Evolutionary conservation across 75 land plant genomes (phyloP), one percentile per base, ranked within the genome.

Genomic region (Gnetum montanum): DNA sequence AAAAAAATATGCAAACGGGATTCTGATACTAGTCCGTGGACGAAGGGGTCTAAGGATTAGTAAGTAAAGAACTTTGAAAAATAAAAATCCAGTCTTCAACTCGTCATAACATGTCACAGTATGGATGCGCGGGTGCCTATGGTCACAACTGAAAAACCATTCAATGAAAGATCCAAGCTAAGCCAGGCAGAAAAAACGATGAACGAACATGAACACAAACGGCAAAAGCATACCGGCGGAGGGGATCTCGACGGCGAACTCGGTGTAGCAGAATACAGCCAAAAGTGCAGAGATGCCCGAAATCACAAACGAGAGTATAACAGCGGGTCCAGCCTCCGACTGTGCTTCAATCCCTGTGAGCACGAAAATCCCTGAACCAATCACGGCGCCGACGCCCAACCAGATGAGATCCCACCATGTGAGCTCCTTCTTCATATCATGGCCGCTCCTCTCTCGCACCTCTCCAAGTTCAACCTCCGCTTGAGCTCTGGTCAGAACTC

Each of bases 211-310:
- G n/a, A n/a, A n/a, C n/a, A n/a, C n/a, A n/a, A n/a, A n/a, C n/a
- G n/a, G n/a, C n/a, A n/a, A n/a, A n/a, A n/a, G n/a, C 23, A 31
- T 60, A 69, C 94, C 94, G 24, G 96, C 96, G 0, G 76, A 82
- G 0, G 96, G 96, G 40, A 90, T 70, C 52, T 90, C 96, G 31
- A 90, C 80, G 4, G 85, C 81, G 44, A 90, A 86, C 43, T 90
- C 96, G 4, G 96, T 83, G 77, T 90, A 90, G 67, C 96, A 90
- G 53, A 90, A 68, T 61, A 86, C 96, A 27, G 91, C 66, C 10
- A 90, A 74, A 75, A 86, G 49, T 38, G 96, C 90, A 30, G 96
- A 67, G 28, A 83, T 5, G 29, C 96, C 96, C 13, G 96, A 82
- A 35, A 83, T 59, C 25, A 65, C 67, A 49, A 63, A 90, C 20